Conservation (phyloP, 2,329 filamentous ascomycete genomes). For the Ceratocystis lukuohia region DNA sequence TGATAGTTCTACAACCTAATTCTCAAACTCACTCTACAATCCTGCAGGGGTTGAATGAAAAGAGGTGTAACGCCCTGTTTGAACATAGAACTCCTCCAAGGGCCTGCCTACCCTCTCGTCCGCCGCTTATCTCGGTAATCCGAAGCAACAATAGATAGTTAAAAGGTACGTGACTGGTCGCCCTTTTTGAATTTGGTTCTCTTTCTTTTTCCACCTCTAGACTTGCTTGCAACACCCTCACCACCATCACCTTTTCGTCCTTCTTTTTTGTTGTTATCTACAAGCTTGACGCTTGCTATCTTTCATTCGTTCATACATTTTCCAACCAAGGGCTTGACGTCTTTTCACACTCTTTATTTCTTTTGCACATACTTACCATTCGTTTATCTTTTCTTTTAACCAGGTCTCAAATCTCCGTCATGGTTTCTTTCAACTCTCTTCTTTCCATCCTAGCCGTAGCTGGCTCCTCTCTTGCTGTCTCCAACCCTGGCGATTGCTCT, state of each 20-base stretch:
- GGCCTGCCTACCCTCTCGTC: background rate
- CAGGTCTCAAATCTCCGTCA: background rate
- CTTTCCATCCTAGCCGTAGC: slow-evolving; percentile 15
- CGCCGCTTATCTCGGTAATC: no score
- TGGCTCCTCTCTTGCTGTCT: slow-evolving; percentile 20
- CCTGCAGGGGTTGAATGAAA: slow-evolving; percentile 1
- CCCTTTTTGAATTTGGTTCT: background rate
- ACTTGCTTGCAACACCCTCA: background rate
- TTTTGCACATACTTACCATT: background rate
- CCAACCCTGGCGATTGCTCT: slow-evolving; percentile 28
- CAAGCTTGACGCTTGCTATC: slow-evolving; percentile 2
- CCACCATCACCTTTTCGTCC: background rate
- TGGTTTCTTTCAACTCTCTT: slow-evolving; percentile 17
- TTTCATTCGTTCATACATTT: background rate
- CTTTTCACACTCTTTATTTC: slow-evolving; percentile 4
- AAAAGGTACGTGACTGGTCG: background rate
- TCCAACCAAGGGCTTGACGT: background rate
- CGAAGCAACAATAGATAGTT: background rate
- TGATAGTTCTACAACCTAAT: background rate
- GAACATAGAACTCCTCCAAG: background rate
- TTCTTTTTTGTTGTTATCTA: background rate
- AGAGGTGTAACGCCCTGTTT: background rate
- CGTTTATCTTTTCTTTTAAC: background rate
- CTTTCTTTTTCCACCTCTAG: background rate
- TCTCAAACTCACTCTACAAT: background rate